Evolutionary conservation across 148 eudicot species (phyloP), one percentile per base, ranked within the genome.

Genomic region (Silene conica): DNA sequence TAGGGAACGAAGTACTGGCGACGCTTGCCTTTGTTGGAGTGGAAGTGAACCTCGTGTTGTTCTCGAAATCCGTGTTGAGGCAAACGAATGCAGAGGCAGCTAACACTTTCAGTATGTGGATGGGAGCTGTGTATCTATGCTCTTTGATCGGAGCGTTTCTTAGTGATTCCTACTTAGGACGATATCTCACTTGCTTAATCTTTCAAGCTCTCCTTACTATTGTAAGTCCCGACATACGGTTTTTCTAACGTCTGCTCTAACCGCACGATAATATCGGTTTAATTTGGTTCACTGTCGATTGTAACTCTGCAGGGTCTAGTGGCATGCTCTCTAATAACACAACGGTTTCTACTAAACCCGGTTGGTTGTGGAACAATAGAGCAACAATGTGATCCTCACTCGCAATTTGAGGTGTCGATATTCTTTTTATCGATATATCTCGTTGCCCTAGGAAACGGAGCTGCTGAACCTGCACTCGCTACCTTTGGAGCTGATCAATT

Each of bases 401-500:
- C 89, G 19, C 31, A 55, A 70, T 70, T 63, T 50, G 87, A 68
- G 73, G 66, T 69, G 1, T 76, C 83, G 0, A 71, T 86, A 19
- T 86, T 86, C 82, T 86, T 81, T 60, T 25, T 84, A 45, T 83
- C 89, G 21, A 84, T 86, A 25, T 86, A 86, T 74, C 71, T 86
- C 9, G 80, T 84, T 2, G 89, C 89, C 71, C 64, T 86, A 13
- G 89, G 89, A 45, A 83, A 86, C 21, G 89, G 89, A 62, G 89
- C 81, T 21, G 77, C 85, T 5, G 86, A 81, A 52, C 89, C 79
- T 2, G 82, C 82, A 71, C 77, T 83, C 64, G 89, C 89, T 18
- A 86, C 89, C 41, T 86, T 86, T 28, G 89, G 89, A 2, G 82
- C 89, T 0, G 89, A 86, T 45, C 89, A 86, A n/a, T 86, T 86